Conservation (phyloP, 2,329 filamentous ascomycete genomes). For the Colletotrichum sp. region DNA sequence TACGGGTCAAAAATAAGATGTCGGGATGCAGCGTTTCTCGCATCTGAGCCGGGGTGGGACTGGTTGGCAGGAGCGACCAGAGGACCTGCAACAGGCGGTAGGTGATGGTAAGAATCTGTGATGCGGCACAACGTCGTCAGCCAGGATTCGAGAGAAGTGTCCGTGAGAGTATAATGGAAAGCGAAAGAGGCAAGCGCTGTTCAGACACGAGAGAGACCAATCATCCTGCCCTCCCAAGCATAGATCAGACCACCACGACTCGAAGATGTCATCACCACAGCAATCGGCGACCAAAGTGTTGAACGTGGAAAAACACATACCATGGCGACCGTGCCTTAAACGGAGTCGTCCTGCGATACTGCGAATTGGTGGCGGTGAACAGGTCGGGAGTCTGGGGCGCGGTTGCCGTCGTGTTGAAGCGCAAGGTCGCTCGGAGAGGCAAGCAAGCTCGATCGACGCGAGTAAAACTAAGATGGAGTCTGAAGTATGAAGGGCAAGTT, state of each 20-base stretch:
- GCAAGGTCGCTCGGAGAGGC: too few relatives aligned
- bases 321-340: background rate
- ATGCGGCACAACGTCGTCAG: rapidly evolving
- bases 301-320: background rate
- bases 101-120: background rate
- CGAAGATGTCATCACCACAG: background rate
- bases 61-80: background rate
- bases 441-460: too few relatives aligned
- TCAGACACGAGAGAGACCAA: background rate
- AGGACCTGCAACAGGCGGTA: background rate
- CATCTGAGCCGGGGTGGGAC: background rate
- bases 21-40: background rate
- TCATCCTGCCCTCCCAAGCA: background rate
- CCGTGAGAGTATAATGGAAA: rapidly evolving
- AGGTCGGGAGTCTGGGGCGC: background rate
- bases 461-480: too few relatives aligned
- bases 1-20: background rate
- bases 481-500: too few relatives aligned
- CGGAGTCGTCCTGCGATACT: background rate
- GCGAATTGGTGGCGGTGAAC: background rate
- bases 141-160: rapidly evolving
- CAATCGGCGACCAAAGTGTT: background rate
- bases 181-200: background rate
- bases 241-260: background rate
- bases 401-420: background rate